phyloP scores from a whole-genome alignment of 106 monocot genomes.

The Dactylorhiza incarnata region DNA sequence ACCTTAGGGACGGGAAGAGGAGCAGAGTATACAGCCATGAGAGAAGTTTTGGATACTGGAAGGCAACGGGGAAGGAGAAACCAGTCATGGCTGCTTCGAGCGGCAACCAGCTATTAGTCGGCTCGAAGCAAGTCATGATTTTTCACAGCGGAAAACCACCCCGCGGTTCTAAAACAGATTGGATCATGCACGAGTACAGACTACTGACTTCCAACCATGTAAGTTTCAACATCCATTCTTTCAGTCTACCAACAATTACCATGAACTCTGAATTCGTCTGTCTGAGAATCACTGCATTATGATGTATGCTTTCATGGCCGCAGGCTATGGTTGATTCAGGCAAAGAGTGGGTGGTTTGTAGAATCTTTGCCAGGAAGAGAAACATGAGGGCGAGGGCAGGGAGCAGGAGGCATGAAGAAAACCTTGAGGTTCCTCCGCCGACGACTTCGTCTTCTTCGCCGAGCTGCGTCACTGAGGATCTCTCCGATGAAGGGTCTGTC shows the following conservation, averaged over 20 bases:
- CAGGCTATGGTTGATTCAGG: slow-evolving; percentile 4
- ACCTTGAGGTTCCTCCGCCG: not conserved
- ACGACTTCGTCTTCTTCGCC: not conserved
- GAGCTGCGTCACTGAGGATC: not conserved
- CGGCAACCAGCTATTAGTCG: not conserved
- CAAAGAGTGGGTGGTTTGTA: slow-evolving; percentile 9
- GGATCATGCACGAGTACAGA: slow-evolving; percentile 6
- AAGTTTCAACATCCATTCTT: not conserved
- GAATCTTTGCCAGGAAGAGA: not conserved
- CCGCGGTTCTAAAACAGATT: slow-evolving; percentile 1
- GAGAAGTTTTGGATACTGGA: not conserved
- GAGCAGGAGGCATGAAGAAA: not conserved
- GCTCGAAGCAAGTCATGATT: not conserved
- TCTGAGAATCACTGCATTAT: not conserved
- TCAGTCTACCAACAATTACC: not conserved
- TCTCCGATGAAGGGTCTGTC: not conserved
- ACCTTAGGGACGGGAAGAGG: not conserved
- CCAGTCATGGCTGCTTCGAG: not conserved
- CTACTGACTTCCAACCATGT: not conserved
- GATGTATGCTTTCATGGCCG: not conserved
- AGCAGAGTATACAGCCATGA: not conserved
- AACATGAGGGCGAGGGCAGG: not conserved
- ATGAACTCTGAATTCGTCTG: too few species aligned
- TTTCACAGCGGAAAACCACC: not conserved
- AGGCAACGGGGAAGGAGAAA: not conserved